These are phyloP conservation scores for Chaetomium strumarium DNA, from an alignment of 2,329 filamentous ascomycete genomes.

Conservation along the genomic window DNA sequence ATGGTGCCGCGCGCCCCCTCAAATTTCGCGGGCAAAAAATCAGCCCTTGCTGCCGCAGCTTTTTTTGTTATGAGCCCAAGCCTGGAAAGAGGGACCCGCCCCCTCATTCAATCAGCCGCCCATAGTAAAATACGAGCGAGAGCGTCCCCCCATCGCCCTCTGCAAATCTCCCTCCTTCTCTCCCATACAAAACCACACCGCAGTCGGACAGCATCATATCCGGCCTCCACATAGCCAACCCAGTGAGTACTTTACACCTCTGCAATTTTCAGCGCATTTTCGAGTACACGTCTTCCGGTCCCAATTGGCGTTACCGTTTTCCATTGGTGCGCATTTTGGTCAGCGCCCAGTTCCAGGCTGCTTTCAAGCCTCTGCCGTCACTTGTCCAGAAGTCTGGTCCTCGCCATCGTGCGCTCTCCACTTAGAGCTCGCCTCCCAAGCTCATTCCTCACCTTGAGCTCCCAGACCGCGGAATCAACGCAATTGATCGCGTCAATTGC, in stretches of 20 bases:
- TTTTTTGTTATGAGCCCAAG: conserved; percentile 25
- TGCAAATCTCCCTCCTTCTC: conserved; percentile 45
- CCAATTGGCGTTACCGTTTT: conserved; percentile 11
- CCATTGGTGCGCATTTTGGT: conserved; percentile 1
- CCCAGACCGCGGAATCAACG: conserved; percentile 18
- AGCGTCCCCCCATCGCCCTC: conserved; percentile 49
- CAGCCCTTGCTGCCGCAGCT: conserved; percentile 25
- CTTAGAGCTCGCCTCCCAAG: conserved; percentile 12
- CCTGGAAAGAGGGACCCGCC: conserved; percentile 29
- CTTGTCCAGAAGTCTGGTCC: conserved; percentile 10
- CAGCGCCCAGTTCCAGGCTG: background rate
- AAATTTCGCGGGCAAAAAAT: conserved; percentile 29
- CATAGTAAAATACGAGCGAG: conserved; percentile 60
- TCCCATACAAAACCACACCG: conserved; percentile 53
- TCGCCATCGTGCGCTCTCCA: conserved; percentile 12
- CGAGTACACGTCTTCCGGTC: conserved; percentile 33
- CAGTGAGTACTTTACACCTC: conserved; percentile 49
- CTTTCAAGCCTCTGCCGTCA: conserved; percentile 7
- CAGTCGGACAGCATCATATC: conserved; percentile 21
- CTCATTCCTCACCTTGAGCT: background rate
- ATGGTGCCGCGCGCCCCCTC: conserved; percentile 21
- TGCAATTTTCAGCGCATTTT: conserved; percentile 33
- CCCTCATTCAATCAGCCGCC: conserved; percentile 52
- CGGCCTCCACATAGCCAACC: conserved; percentile 33
- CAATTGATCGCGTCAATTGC: conserved; percentile 9